Percentiles rank a stretch among this genome's conserved stretches.
Evolutionary conservation across 495 filamentous ascomycete genomes (phyloP).

Genomic region (Penicillium paradoxum): DNA sequence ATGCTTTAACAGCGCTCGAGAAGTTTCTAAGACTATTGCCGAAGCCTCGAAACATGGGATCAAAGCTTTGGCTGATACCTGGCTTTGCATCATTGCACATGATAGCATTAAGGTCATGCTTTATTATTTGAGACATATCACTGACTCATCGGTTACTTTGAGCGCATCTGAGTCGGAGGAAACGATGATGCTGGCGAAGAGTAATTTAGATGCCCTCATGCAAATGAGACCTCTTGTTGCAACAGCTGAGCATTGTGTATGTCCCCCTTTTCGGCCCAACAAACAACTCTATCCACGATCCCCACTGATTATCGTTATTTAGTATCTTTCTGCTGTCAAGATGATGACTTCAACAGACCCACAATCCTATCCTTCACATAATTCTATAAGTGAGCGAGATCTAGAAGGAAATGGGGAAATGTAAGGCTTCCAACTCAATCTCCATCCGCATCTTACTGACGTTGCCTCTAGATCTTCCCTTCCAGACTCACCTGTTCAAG

Average conservation of each 20-base stretch:
- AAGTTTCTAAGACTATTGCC: constrained; percentile 9
- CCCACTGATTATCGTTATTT: not conserved
- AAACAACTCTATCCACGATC: not conserved
- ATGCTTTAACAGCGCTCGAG: constrained; percentile 12
- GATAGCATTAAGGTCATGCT: constrained; percentile 18
- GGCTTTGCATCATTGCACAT: constrained; percentile 18
- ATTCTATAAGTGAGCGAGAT: not conserved
- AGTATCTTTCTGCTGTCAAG: constrained; percentile 16
- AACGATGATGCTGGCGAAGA: constrained; percentile 7
- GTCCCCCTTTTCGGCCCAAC: not conserved
- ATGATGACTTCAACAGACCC: constrained; percentile 18
- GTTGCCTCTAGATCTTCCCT: not conserved
- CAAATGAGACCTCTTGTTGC: constrained; percentile 21
- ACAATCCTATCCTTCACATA: not conserved
- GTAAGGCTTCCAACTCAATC: constrained; percentile 1
- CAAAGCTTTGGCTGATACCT: constrained; percentile 16
- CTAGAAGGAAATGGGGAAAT: not conserved
- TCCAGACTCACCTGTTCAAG: constrained; percentile 10
- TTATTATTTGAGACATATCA: constrained; percentile 10
- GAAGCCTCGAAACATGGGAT: constrained; percentile 15
- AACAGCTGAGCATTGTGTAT: constrained; percentile 19
- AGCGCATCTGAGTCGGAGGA: constrained; percentile 4
- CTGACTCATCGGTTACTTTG: not conserved
- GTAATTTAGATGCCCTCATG: constrained; percentile 12
- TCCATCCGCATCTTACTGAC: not conserved